These are phyloP conservation scores for Staphylotrichum longicolle DNA, from an alignment of 495 filamentous ascomycete species.

Conservation along the genomic window DNA sequence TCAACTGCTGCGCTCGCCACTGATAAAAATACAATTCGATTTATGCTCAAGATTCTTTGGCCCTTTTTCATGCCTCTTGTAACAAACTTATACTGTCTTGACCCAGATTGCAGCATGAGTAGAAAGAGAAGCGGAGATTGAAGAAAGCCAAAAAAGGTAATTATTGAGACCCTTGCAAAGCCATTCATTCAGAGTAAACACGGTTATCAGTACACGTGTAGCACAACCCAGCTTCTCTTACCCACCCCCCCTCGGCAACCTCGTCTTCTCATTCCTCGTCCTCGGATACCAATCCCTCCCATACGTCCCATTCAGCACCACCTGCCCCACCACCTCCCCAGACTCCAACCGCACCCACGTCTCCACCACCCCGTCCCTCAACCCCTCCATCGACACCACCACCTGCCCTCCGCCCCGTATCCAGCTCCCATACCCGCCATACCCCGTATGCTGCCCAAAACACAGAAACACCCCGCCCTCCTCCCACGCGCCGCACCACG, in stretches of 20 bases:
- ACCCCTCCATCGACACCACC: slow-evolving; percentile 40
- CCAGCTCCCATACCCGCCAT: slow-evolving; percentile 68
- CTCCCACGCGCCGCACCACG: slow-evolving; percentile 59
- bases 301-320: slow-evolving; percentile 69
- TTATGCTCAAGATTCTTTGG: no score
- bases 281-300: slow-evolving; percentile 57
- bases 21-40: no score
- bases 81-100: no score
- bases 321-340: slow-evolving; percentile 51
- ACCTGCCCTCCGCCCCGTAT: slow-evolving; percentile 61
- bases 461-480: slow-evolving; percentile 52
- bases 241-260: slow-evolving; percentile 14
- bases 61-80: no score
- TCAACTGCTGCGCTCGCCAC: no score
- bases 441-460: slow-evolving; percentile 68
- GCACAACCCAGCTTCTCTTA: no score
- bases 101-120: no score
- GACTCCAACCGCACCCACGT: slow-evolving; percentile 68
- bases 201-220: no score
- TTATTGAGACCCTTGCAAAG: no score
- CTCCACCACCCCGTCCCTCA: slow-evolving; percentile 46
- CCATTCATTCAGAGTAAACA: no score
- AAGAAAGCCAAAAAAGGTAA: no score
- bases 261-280: slow-evolving; percentile 40
- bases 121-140: no score